Percentiles rank a stretch among this genome's conserved stretches.
phyloP scores from a whole-genome alignment of 2,329 filamentous ascomycete genomes.

The Phialemonium atrogriseum region DNA sequence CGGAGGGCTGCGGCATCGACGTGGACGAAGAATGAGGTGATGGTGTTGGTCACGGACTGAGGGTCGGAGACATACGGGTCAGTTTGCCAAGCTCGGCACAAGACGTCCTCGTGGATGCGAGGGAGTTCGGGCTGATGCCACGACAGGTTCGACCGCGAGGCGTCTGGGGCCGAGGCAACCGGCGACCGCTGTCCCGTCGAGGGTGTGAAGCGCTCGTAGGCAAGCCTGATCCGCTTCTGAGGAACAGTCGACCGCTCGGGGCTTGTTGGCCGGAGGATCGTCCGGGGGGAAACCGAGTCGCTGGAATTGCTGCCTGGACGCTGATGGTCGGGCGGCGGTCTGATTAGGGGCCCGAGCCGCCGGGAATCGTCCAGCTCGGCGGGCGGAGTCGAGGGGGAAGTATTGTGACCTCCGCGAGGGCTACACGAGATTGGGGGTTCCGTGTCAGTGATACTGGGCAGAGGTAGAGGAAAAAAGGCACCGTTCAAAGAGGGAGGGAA shows the following conservation, averaged over 20 bases:
- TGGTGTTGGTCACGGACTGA: constrained; percentile 27
- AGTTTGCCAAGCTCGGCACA: constrained; percentile 40
- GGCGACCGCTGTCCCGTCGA: constrained; percentile 21
- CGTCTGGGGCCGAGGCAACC: constrained; percentile 25
- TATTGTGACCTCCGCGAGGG: constrained; percentile 50
- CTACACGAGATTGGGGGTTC: constrained; percentile 23
- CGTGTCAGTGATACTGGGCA: not conserved
- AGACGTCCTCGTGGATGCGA: constrained; percentile 39
- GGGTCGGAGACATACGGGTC: constrained; percentile 39
- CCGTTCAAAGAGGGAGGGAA: not conserved
- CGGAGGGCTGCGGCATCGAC: constrained; percentile 31
- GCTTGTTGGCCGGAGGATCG: constrained; percentile 23
- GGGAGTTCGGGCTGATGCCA: constrained; percentile 34
- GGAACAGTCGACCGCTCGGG: constrained; percentile 22
- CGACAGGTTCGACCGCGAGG: constrained; percentile 21
- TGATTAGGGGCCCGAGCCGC: constrained; percentile 22
- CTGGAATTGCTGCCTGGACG: constrained; percentile 35
- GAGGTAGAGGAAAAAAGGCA: not conserved
- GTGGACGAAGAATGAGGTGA: constrained; percentile 33
- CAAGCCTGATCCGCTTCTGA: constrained; percentile 40
- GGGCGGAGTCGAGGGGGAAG: constrained; percentile 43
- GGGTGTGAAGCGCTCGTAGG: constrained; percentile 36
- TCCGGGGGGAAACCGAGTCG: constrained; percentile 39
- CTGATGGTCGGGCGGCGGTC: constrained; percentile 24
- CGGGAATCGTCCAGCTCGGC: constrained; percentile 39